Percentiles rank a stretch among this genome's conserved stretches.
Conservation (phyloP, 2,329 filamentous ascomycete genomes). For the Mariannaea elegans region DNA sequence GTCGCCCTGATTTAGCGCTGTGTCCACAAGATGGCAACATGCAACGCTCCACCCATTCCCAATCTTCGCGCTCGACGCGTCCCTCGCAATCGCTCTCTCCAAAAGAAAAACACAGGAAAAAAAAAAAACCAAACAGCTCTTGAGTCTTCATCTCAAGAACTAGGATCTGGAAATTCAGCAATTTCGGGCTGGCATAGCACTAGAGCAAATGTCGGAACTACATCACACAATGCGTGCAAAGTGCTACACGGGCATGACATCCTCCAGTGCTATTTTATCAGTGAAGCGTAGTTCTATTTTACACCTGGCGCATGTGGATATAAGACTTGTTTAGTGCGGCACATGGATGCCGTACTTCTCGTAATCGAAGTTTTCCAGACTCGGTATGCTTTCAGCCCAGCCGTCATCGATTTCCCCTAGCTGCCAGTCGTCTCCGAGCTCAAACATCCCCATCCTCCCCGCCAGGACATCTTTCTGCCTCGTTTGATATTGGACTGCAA, state of each 20-base stretch:
- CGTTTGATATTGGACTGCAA: conserved; percentile 51
- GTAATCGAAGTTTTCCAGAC: conserved; percentile 48
- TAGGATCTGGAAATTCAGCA: conserved; percentile 19
- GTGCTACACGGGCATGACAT: conserved; percentile 24
- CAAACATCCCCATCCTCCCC: conserved; percentile 27
- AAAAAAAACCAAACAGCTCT: conserved; percentile 30
- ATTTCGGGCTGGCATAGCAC: conserved; percentile 9
- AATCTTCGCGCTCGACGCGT: too few relatives aligned
- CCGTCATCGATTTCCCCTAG: conserved; percentile 47
- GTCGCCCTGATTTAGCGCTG: too few relatives aligned
- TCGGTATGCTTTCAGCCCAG: conserved; percentile 46
- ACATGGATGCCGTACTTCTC: conserved; percentile 37
- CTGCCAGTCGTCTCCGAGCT: conserved; percentile 39
- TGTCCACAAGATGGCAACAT: too few relatives aligned
- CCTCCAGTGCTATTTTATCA: too few relatives aligned
- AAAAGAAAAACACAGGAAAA: too few relatives aligned
- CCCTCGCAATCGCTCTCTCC: conserved; percentile 24
- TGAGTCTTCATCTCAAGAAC: conserved; percentile 17
- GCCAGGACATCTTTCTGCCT: conserved; percentile 30
- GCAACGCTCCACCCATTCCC: too few relatives aligned
- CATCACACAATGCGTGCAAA: conserved; percentile 19
- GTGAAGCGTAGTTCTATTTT: too few relatives aligned
- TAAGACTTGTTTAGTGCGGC: too few relatives aligned
- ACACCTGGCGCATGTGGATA: too few relatives aligned
- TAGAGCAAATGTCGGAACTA: not conserved